Evolutionary conservation across 2,329 filamentous ascomycete species (phyloP).

Genomic region (Juglanconis juglandina): DNA sequence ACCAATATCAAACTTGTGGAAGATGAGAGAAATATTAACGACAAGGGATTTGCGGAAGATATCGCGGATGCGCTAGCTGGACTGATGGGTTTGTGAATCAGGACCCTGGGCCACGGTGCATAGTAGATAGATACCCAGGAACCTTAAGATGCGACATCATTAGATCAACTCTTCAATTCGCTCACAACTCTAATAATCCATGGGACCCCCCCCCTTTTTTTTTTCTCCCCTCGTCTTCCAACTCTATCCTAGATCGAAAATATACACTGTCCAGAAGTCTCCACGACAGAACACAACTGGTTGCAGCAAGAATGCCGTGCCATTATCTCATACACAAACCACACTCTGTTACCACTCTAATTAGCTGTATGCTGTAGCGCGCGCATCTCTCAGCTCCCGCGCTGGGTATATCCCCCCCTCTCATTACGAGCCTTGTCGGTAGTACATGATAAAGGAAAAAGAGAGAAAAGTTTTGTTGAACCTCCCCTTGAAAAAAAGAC

Average conservation of each 20-base stretch:
- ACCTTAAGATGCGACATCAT: neutral
- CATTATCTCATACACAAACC: neutral
- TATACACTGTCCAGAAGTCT: neutral
- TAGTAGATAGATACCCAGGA: neutral
- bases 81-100: constrained; percentile 24
- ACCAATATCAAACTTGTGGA: constrained; percentile 48
- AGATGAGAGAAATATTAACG: constrained; percentile 52
- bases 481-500: no score
- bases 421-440: neutral
- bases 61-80: constrained; percentile 40
- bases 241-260: neutral
- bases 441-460: no score
- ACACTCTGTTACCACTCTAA: neutral
- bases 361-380: neutral
- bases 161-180: no score
- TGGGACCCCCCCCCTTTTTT: neutral
- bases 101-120: neutral
- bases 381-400: neutral
- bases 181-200: neutral
- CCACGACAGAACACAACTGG: neutral
- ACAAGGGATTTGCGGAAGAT: constrained; percentile 45
- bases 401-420: neutral
- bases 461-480: no score
- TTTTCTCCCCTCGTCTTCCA: neutral
- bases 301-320: neutral